Percentiles rank a stretch among this genome's conserved stretches.
Conservation (phyloP, 192 early-diverging fungal species). For the Podila verticillata region DNA sequence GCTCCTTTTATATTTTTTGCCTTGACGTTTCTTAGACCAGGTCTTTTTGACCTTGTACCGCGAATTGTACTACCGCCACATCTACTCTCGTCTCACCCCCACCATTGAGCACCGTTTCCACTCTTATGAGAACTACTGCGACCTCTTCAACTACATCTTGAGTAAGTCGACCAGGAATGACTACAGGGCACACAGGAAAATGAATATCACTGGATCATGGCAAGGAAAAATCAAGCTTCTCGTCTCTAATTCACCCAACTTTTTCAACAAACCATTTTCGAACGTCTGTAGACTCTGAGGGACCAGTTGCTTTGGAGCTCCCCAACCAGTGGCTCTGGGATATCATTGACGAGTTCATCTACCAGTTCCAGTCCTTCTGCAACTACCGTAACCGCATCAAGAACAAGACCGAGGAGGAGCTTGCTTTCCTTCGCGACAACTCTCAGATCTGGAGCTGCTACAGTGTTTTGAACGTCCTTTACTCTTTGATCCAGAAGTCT, state of each 20-base stretch:
- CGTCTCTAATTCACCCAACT: too few species aligned
- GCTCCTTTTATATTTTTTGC: not conserved
- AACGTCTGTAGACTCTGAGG: conserved; percentile 66
- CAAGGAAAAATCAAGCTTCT: too few species aligned
- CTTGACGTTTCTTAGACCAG: conserved; percentile 61
- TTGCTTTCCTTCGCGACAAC: conserved; percentile 84
- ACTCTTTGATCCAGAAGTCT: conserved; percentile 96
- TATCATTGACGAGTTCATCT: conserved; percentile 99
- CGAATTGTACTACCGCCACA: conserved; percentile 97
- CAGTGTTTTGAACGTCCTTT: conserved; percentile 95
- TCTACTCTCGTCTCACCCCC: conserved; percentile 91
- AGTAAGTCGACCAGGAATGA: conserved; percentile 61
- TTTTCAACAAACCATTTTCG: too few species aligned
- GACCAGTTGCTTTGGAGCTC: conserved; percentile 90
- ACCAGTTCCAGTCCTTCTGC: conserved; percentile 98
- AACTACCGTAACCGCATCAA: conserved; percentile 89
- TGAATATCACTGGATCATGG: too few species aligned
- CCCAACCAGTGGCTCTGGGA: conserved; percentile 99
- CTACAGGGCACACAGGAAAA: not conserved
- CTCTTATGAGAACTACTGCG: conserved; percentile 97
- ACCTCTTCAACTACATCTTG: conserved; percentile 96
- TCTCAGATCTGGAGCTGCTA: conserved; percentile 95
- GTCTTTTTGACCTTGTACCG: conserved; percentile 95
- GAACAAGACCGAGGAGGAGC: conserved; percentile 84
- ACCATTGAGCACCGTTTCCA: conserved; percentile 90